These are phyloP conservation scores for Mucor velutinosus DNA, from an alignment of 371 early-diverging fungal genomes.

Conservation along the genomic window DNA sequence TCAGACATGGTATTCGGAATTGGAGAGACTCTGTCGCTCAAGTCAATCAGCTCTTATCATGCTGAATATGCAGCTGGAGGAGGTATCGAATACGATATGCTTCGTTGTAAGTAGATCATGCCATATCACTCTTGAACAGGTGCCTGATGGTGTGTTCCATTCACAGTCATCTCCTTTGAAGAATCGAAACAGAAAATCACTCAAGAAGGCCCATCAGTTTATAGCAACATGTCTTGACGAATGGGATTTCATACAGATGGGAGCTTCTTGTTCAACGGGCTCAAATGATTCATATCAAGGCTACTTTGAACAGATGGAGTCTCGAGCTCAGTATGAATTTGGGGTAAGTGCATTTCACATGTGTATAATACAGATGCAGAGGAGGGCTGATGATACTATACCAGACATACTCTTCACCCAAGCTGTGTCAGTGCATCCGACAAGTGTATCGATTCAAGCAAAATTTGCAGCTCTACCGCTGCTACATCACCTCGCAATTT, in stretches of 20 bases:
- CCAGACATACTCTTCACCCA: not conserved
- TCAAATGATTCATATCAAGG: not conserved
- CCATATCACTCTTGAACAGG: not conserved
- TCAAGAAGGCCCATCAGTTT: slow-evolving; percentile 9
- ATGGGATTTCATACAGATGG: not conserved
- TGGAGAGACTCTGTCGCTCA: slow-evolving; percentile 4
- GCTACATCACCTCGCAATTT: slow-evolving; percentile 15
- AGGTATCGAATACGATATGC: slow-evolving; percentile 2
- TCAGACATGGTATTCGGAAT: slow-evolving; percentile 18
- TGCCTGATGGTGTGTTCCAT: not conserved
- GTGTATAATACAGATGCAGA: not conserved
- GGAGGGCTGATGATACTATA: not conserved
- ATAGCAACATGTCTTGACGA: slow-evolving; percentile 8
- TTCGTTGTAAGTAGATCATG: slow-evolving; percentile 9
- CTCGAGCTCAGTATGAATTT: not conserved
- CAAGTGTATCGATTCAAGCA: slow-evolving; percentile 11
- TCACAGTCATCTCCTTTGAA: slow-evolving; percentile 17
- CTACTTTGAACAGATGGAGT: not conserved
- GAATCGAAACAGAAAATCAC: slow-evolving; percentile 5
- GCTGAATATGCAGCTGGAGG: slow-evolving; percentile 9
- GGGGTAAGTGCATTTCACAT: not conserved
- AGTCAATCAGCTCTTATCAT: not conserved
- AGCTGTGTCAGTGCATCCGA: slow-evolving; percentile 11
- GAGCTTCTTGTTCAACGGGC: not conserved
- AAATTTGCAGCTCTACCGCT: slow-evolving; percentile 11